Base-by-base conservation (phyloP, 129 eudicot species). In the Ambrosia trifida region DNA sequence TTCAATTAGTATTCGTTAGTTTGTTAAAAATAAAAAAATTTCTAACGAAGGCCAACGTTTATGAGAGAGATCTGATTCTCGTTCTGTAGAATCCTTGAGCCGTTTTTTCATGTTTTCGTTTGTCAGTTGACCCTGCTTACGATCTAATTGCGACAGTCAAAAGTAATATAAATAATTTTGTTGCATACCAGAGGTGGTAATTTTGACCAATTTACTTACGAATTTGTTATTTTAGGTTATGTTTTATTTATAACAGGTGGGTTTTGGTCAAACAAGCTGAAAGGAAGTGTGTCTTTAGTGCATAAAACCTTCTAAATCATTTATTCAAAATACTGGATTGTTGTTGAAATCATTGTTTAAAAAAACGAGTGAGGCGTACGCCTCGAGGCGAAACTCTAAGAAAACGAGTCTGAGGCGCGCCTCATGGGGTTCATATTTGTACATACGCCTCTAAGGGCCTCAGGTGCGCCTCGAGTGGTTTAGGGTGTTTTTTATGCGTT, bases 1-100 rank as follows among this genome's bases (percentile, higher is more conserved):
- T 58, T 72, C 47, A 60, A 69, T 68, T 67, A 47, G 36, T 69
- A 68, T 76, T n/a, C 59, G 63, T 56, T 66, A 75, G 68, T 46
- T 31, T 66, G 74, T 56, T 50, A 67, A 43, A 56, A 41, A 56
- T 40, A 51, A n/a, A 43, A 13, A 38, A 14, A 11, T 65, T 33
- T 28, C 45, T 18, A 8, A 10, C 10, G 13, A 68, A 16, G 43
- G 61, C 33, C 35, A 38, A 28, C 46, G 24, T 5, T 64, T 24
- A 41, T 36, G 18, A 52, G 54, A 66, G 32, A 40, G 11, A 36
- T 51, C 12, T n/a, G 53, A n/a, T 20, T 30, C 57, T 64, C 32
- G 44, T 36, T 16, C 31, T 16, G 32, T 24, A 53, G 18, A 74
- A 49, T 50, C 7, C 44, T 33, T 63, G 3, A 35, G 40, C 38